Conservation (phyloP, 2,329 filamentous ascomycete genomes). For the Arthrobotrys pseudoclavata region DNA sequence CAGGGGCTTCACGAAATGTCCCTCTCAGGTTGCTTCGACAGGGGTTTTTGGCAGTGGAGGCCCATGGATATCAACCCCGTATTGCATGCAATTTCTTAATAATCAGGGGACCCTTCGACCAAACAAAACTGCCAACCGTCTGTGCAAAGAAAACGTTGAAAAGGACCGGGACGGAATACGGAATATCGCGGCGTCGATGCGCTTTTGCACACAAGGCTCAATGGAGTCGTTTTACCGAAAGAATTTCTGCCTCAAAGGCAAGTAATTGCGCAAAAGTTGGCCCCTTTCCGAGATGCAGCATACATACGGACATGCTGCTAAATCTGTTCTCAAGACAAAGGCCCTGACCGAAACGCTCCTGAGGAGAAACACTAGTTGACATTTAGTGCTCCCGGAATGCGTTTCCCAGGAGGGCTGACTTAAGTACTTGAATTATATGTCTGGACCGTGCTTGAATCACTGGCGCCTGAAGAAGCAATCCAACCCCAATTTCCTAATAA, state of each 20-base stretch:
- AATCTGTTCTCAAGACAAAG: slow-evolving; percentile 34
- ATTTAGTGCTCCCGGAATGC: slow-evolving; percentile 40
- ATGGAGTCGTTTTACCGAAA: slow-evolving; percentile 25
- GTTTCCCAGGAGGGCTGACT: slow-evolving; percentile 43
- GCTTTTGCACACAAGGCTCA: slow-evolving; percentile 38
- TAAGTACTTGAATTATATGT: slow-evolving; percentile 22
- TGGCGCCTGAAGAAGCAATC: slow-evolving; percentile 48
- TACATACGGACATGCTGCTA: slow-evolving; percentile 22
- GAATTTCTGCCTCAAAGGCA: slow-evolving; percentile 49
- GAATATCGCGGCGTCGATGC: slow-evolving; percentile 38
- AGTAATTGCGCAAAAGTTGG: slow-evolving; percentile 41
- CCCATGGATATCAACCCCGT: slow-evolving; percentile 40
- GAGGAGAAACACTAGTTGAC: slow-evolving; percentile 51
- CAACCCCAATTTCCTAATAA: slow-evolving; percentile 48
- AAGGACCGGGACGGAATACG: slow-evolving; percentile 2
- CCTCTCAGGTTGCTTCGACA: slow-evolving; percentile 35
- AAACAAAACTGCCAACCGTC: slow-evolving; percentile 11
- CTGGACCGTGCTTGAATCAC: slow-evolving; percentile 43
- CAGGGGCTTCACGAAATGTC: slow-evolving; percentile 32
- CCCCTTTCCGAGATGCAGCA: slow-evolving; percentile 44
- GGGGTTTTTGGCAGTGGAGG: slow-evolving; percentile 30
- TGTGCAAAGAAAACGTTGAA: slow-evolving; percentile 16
- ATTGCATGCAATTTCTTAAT: slow-evolving; percentile 49
- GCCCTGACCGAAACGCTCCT: slow-evolving; percentile 46
- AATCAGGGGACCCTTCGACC: slow-evolving; percentile 46